Evolutionary conservation across 306 rosid genomes (phyloP), one percentile per base, ranked within the genome.

Genomic region (Mucuna pruriens): DNA sequence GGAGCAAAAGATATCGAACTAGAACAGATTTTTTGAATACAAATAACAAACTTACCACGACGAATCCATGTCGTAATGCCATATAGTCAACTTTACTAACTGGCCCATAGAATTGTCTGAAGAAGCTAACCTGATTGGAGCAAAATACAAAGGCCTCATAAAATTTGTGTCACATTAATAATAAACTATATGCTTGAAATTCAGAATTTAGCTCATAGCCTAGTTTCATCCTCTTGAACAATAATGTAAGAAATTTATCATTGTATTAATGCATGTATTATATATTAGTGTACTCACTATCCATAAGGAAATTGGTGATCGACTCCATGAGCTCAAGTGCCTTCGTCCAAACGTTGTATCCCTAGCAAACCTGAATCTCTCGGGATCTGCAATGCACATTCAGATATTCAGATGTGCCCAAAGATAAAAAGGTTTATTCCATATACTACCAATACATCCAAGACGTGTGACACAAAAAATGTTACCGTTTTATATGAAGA

Each of bases 271-370:
- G 34, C 11, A 17, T 31, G 38, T 31, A 68, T 38, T 40, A 46
- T 7, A 39, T 39, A 40, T 40, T 68, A 38, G 29, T 66, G 1
- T 76, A 86, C 92, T 73, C 79, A 91, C 97, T 7, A 87, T 85
- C 93, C 97, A 90, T 58, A 91, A 78, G 33, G 75, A 80, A 82
- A 87, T 26, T 39, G 90, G 0, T 67, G 97, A 88, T 44, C 58
- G 70, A 85, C 86, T 91, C 96, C 94, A 88, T 22, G 26, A 7
- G 71, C 25, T 80, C 82, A 91, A 81, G 85, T 93, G 97, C 62
- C 96, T 87, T 77, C 84, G 80, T 46, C 90, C 97, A 67, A 93
- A 93, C 11, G 97, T 76, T 55, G 97, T 92, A 20, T 92, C 97
- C 74, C 95, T 89, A 3, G 95, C 75, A 81, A 88, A 91, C 82